These are phyloP conservation scores for Teratosphaeria nubilosa DNA, from an alignment of 2,329 filamentous ascomycete genomes.

Conservation along the genomic window DNA sequence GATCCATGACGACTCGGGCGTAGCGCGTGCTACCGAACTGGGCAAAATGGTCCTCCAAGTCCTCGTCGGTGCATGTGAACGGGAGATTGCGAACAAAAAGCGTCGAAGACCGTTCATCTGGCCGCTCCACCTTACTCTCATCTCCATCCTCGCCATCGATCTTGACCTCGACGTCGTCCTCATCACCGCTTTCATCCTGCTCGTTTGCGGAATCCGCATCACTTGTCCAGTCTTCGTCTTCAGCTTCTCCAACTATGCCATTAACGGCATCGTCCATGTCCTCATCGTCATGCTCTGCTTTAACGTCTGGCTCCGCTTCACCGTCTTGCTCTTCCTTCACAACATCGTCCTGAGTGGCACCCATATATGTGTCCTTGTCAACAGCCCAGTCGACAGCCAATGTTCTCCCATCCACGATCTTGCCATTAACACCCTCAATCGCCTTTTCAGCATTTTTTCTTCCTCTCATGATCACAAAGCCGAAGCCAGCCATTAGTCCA, in stretches of 20 bases:
- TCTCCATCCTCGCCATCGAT: conserved; percentile 34
- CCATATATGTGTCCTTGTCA: conserved; percentile 50
- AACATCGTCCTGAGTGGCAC: conserved; percentile 2
- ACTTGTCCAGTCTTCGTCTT: conserved; percentile 11
- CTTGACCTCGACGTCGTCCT: conserved; percentile 27
- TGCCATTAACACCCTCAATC: conserved; percentile 76
- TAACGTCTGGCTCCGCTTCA: conserved; percentile 24
- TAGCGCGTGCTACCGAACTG: conserved; percentile 83
- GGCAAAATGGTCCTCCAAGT: conserved; percentile 75
- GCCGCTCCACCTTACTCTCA: conserved; percentile 28
- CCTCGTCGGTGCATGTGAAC: conserved; percentile 74
- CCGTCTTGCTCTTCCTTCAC: conserved; percentile 12
- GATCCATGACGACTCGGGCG: conserved; percentile 82
- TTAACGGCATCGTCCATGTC: conserved; percentile 17
- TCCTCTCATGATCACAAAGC: conserved; percentile 80
- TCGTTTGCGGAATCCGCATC: conserved; percentile 12
- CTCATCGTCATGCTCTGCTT: conserved; percentile 36
- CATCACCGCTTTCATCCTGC: conserved; percentile 33
- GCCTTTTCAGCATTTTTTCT: conserved; percentile 87
- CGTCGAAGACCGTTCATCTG: conserved; percentile 60
- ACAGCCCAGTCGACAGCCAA: conserved; percentile 96
- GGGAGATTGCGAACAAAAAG: conserved; percentile 91
- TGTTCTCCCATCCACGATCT: conserved; percentile 74
- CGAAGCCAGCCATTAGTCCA: conserved; percentile 68
- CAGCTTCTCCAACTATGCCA: conserved; percentile 1